These are phyloP conservation scores for Penicillium turbatum DNA, from an alignment of 495 filamentous ascomycete genomes.

Conservation along the genomic window DNA sequence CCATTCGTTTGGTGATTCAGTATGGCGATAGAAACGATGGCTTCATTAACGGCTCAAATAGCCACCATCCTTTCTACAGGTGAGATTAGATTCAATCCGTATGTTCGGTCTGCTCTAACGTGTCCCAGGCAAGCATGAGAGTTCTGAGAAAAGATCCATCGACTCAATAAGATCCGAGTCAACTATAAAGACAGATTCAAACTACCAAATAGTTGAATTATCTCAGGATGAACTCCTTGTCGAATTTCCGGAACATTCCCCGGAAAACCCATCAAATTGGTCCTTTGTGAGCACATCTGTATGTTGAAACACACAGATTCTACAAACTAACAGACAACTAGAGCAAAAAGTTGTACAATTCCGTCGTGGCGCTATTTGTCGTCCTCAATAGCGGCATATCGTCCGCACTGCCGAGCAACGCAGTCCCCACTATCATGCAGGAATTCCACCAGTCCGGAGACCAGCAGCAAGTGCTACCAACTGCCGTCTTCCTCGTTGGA, in stretches of 20 bases:
- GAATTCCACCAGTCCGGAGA: slow-evolving; percentile 35
- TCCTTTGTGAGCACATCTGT: slow-evolving; percentile 23
- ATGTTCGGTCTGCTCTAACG: slow-evolving; percentile 8
- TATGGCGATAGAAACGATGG: slow-evolving; percentile 5
- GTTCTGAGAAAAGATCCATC: slow-evolving; percentile 2
- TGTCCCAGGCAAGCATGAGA: slow-evolving; percentile 9
- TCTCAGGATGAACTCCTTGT: slow-evolving; percentile 26
- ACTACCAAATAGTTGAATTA: slow-evolving; percentile 23
- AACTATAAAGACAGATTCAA: background rate
- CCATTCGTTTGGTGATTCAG: background rate
- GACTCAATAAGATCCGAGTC: slow-evolving; percentile 8
- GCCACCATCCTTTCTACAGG: slow-evolving; percentile 12
- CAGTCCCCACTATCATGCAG: slow-evolving; percentile 48
- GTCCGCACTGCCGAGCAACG: slow-evolving; percentile 62
- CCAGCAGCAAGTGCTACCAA: slow-evolving; percentile 59
- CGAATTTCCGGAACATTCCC: slow-evolving; percentile 29
- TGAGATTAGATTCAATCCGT: slow-evolving; percentile 1
- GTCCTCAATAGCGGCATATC: slow-evolving; percentile 73
- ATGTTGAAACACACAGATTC: background rate
- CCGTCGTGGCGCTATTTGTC: slow-evolving; percentile 52
- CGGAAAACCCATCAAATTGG: slow-evolving; percentile 32
- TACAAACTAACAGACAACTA: slow-evolving; percentile 17
- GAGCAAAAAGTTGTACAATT: slow-evolving; percentile 55
- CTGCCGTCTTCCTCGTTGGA: slow-evolving; percentile 69
- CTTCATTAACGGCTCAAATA: slow-evolving; percentile 7